Conservation (phyloP, 129 eudicot genomes). For the Artemisia annua region DNA sequence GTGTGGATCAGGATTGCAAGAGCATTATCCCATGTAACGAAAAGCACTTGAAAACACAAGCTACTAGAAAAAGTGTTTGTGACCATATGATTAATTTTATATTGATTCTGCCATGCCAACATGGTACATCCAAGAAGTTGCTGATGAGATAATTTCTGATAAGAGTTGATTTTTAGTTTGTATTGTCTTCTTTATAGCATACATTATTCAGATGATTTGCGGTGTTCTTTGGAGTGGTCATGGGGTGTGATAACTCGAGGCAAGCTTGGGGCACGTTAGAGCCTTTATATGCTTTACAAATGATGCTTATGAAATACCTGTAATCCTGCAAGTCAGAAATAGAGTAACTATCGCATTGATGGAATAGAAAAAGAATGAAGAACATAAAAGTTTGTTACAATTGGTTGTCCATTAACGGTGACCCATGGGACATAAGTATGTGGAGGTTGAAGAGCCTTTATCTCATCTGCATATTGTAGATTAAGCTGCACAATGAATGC, state of each 20-base stretch:
- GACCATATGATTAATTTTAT: slow-evolving; percentile 22
- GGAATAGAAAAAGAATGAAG: too few species aligned
- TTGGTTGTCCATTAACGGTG: slow-evolving; percentile 77
- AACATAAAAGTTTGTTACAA: slow-evolving; percentile 15
- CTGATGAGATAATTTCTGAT: slow-evolving; percentile 23
- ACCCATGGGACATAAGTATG: slow-evolving; percentile 95
- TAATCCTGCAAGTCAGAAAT: slow-evolving; percentile 52
- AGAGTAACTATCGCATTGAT: not conserved
- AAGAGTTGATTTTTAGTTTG: slow-evolving; percentile 21
- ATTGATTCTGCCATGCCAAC: slow-evolving; percentile 30
- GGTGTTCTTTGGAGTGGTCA: slow-evolving; percentile 15
- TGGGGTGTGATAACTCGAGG: slow-evolving; percentile 33
- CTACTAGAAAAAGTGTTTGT: not conserved
- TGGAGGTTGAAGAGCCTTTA: slow-evolving; percentile 78
- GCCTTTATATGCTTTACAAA: slow-evolving; percentile 85
- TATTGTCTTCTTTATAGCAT: slow-evolving; percentile 41
- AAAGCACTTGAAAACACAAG: not conserved
- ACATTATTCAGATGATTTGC: slow-evolving; percentile 29
- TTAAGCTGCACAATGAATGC: slow-evolving; percentile 51
- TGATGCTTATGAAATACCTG: slow-evolving; percentile 47
- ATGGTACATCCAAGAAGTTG: slow-evolving; percentile 37
- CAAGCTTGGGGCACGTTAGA: slow-evolving; percentile 56
- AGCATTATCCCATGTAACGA: not conserved
- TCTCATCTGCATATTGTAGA: slow-evolving; percentile 67
- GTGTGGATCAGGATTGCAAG: too few species aligned